phyloP scores from a whole-genome alignment of 371 early-diverging fungal genomes.

The Funneliformis caledonium region DNA sequence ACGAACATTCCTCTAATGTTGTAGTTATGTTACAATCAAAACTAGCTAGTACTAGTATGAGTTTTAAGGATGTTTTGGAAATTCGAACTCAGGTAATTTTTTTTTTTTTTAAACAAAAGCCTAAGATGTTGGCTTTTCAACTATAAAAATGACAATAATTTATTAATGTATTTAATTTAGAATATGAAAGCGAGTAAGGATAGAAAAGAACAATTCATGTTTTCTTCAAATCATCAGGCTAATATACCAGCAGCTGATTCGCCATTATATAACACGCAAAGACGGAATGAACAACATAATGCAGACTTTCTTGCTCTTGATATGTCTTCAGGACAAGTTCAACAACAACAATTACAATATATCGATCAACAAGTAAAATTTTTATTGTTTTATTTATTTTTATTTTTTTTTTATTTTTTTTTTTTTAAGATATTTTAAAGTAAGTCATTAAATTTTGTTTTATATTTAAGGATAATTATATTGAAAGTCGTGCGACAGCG shows the following conservation, averaged over 20 bases:
- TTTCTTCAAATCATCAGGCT: constrained; percentile 46
- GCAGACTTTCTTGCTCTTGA: constrained; percentile 52
- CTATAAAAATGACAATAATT: background rate
- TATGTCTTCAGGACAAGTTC: constrained; percentile 46
- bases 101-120: too few relatives aligned
- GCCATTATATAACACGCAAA: constrained; percentile 37
- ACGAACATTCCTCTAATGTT: constrained; percentile 92
- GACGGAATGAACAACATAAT: constrained; percentile 41
- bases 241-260: constrained; percentile 42
- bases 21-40: constrained; percentile 90
- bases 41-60: constrained; percentile 85
- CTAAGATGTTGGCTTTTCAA: too few relatives aligned
- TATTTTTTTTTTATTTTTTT: too few relatives aligned
- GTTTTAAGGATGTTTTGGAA: constrained; percentile 93
- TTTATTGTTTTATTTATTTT: too few relatives aligned
- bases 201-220: constrained; percentile 64
- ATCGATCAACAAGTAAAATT: constrained; percentile 48
- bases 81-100: constrained; percentile 76
- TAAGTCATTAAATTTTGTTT: too few relatives aligned
- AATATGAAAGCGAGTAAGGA: constrained; percentile 79
- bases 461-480: constrained; percentile 62
- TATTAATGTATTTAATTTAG: constrained; percentile 39
- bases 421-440: too few relatives aligned
- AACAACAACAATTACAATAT: constrained; percentile 44
- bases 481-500: constrained; percentile 86